phyloP scores from a whole-genome alignment of 2,329 filamentous ascomycete genomes.

The Daldinia sp. region DNA sequence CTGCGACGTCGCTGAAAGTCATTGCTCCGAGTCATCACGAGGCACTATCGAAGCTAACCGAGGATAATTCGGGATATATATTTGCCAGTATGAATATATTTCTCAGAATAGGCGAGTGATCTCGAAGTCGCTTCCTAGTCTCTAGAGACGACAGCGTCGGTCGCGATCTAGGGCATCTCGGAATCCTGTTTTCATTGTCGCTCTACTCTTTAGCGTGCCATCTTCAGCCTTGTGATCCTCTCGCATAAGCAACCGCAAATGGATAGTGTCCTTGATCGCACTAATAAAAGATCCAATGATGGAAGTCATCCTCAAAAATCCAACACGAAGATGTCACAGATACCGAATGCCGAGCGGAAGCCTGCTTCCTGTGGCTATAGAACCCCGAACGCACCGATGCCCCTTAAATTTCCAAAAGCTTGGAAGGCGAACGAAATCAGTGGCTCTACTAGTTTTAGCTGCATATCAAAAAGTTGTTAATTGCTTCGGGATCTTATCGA shows the following conservation, averaged over 20 bases:
- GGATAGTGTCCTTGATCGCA: background rate
- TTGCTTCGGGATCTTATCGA: conserved; percentile 5
- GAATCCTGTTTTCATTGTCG: too few species aligned
- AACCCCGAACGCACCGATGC: background rate
- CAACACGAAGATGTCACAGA: background rate
- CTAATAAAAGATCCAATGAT: background rate
- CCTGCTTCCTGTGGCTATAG: conserved; percentile 9
- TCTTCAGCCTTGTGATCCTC: background rate
- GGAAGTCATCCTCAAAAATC: background rate
- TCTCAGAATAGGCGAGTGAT: too few species aligned
- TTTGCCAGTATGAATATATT: too few species aligned
- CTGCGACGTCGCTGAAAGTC: too few species aligned
- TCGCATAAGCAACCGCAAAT: background rate
- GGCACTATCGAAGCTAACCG: too few species aligned
- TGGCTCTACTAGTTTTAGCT: conserved; percentile 9
- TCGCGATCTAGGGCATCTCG: too few species aligned
- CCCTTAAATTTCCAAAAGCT: conserved; percentile 22
- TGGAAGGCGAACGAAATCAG: background rate
- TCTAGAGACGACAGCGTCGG: too few species aligned
- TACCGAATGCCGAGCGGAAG: conserved; percentile 19
- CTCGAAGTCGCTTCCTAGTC: too few species aligned
- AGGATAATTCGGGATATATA: too few species aligned
- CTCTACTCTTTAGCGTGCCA: too few species aligned
- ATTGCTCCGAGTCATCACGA: too few species aligned
- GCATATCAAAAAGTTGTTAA: conserved; percentile 1